Percentiles rank a stretch among this genome's conserved stretches.
Conservation (phyloP, 257 asterid species). For the Gynochthodes officinalis region DNA sequence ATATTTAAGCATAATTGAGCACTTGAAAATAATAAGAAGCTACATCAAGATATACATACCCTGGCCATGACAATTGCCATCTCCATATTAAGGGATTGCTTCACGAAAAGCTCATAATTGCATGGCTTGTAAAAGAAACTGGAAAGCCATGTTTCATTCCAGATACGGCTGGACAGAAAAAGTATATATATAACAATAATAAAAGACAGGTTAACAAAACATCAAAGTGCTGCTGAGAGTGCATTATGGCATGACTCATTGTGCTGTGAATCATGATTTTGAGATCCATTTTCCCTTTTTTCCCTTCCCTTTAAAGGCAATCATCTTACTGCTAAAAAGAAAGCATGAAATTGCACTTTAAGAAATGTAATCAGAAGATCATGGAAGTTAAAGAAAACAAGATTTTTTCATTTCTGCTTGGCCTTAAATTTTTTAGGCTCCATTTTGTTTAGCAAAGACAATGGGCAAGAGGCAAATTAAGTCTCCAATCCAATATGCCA, state of each 20-base stretch:
- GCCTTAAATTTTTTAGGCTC: neutral
- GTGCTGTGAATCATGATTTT: neutral
- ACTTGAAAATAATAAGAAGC: neutral
- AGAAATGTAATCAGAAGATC: neutral
- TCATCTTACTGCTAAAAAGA: neutral
- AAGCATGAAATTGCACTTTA: neutral
- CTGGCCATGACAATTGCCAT: slow-evolving; percentile 95
- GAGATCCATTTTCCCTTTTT: neutral
- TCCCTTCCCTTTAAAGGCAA: neutral
- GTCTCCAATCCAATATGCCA: slow-evolving; percentile 8
- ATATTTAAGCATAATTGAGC: neutral
- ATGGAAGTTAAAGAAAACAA: neutral
- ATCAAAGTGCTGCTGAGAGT: neutral
- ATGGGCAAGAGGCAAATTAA: neutral
- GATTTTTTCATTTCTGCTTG: neutral
- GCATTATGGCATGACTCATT: neutral
- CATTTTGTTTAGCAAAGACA: neutral
- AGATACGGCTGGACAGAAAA: slow-evolving; percentile 72
- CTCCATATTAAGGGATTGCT: slow-evolving; percentile 96
- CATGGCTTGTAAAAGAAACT: slow-evolving; percentile 97
- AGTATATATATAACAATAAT: slow-evolving; percentile 26
- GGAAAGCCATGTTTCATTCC: slow-evolving; percentile 96
- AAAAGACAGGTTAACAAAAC: slow-evolving; percentile 3
- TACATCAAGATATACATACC: slow-evolving; percentile 41
- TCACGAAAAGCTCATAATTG: slow-evolving; percentile 95